Evolutionary conservation across 805 yeast genomes (phyloP).

Genomic region (Torulaspora indica): DNA sequence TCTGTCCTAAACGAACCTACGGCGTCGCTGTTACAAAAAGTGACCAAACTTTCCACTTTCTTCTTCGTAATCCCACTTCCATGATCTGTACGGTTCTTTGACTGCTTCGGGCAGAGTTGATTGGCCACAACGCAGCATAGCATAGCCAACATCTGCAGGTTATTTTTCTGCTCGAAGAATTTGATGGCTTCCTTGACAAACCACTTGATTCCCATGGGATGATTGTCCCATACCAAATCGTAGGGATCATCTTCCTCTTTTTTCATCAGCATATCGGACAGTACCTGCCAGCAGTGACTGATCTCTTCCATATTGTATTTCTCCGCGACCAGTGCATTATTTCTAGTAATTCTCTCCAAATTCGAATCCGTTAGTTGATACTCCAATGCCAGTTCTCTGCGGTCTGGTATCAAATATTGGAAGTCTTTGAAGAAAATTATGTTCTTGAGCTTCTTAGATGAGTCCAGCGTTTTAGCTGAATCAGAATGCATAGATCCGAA

Average conservation of each 20-base stretch:
- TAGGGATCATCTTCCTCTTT: slow-evolving; percentile 27
- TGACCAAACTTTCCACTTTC: slow-evolving; percentile 22
- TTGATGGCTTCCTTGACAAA: slow-evolving; percentile 55
- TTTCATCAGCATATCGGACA: slow-evolving; percentile 39
- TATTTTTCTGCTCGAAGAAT: slow-evolving; percentile 59
- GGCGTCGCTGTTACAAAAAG: slow-evolving; percentile 15
- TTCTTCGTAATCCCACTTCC: background rate
- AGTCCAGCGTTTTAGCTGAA: slow-evolving; percentile 26
- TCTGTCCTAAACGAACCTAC: slow-evolving; percentile 13
- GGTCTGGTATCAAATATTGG: slow-evolving; percentile 66
- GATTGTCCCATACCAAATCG: slow-evolving; percentile 71
- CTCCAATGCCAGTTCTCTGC: slow-evolving; percentile 62
- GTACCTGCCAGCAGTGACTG: slow-evolving; percentile 69
- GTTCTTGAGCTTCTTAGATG: slow-evolving; percentile 41
- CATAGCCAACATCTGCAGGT: slow-evolving; percentile 89
- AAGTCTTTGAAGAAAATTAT: slow-evolving; percentile 63
- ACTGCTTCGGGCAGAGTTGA: slow-evolving; percentile 4
- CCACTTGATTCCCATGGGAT: slow-evolving; percentile 71
- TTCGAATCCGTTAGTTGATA: slow-evolving; percentile 59
- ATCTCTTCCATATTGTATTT: slow-evolving; percentile 57
- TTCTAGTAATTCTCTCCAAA: slow-evolving; percentile 51
- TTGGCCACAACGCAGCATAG: slow-evolving; percentile 63
- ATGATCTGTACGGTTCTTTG: background rate
- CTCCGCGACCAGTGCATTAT: slow-evolving; percentile 68
- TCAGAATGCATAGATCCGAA: slow-evolving; percentile 27